Evolutionary conservation across 768 basidiomycete genomes (phyloP).

Genomic region (Tricholoma saponaceum): DNA sequence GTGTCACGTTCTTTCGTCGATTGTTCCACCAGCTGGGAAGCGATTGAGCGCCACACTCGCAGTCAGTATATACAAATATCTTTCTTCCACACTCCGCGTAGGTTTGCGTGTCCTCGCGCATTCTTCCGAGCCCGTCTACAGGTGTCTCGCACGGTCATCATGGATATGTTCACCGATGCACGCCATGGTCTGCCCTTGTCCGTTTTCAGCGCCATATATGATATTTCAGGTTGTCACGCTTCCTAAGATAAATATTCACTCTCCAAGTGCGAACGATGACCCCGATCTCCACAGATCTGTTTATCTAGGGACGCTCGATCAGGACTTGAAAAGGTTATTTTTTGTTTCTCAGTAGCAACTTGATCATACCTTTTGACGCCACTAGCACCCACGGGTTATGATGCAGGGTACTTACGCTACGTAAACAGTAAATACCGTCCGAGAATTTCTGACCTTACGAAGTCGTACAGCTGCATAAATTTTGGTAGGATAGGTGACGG

Average conservation of each 20-base stretch:
- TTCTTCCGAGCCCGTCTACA: conserved; percentile 12
- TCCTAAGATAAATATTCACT: not conserved
- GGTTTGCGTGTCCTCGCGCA: conserved; percentile 8
- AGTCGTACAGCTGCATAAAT: not conserved
- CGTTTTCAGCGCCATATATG: not conserved
- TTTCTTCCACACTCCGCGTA: conserved; percentile 22
- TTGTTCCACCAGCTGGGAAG: conserved; percentile 6
- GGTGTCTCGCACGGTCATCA: conserved; percentile 17
- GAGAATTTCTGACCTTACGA: not conserved
- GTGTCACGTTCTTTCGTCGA: conserved; percentile 24
- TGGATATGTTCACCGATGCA: conserved; percentile 17
- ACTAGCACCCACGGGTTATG: not conserved
- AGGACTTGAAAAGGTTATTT: conserved; percentile 1
- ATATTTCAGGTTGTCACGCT: not conserved
- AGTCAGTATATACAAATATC: conserved; percentile 10
- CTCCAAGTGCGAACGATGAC: too few relatives aligned
- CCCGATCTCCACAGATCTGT: not conserved
- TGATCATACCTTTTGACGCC: not conserved
- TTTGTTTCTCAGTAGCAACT: not conserved
- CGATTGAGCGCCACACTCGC: conserved; percentile 23
- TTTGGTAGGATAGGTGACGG: not conserved
- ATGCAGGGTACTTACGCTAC: not conserved
- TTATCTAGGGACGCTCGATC: not conserved
- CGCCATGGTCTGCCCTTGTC: not conserved
- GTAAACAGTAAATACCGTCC: not conserved